These are phyloP conservation scores for Kurtzmaniella fragi DNA, from an alignment of 805 yeast genomes.

Conservation along the genomic window DNA sequence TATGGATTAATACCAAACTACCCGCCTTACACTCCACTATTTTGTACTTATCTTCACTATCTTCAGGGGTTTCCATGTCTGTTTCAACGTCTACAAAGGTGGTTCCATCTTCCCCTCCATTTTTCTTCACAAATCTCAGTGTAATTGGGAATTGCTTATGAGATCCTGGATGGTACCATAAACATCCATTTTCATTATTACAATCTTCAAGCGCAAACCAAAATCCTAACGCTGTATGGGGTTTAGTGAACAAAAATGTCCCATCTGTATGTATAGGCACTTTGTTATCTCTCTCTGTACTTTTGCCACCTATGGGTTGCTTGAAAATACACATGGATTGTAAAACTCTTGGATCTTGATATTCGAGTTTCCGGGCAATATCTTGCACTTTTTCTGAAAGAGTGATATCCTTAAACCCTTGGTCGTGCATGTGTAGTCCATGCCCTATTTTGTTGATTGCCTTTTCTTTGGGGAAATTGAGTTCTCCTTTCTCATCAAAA, in stretches of 20 bases:
- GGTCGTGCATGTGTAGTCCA: constrained; percentile 58
- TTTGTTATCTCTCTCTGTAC: constrained; percentile 37
- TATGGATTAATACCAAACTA: constrained; percentile 64
- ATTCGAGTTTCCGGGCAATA: constrained; percentile 50
- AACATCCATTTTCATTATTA: constrained; percentile 60
- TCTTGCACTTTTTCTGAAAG: constrained; percentile 44
- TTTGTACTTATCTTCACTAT: constrained; percentile 39
- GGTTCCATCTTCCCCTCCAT: constrained; percentile 49
- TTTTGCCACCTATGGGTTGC: constrained; percentile 28
- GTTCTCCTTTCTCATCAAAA: constrained; percentile 46
- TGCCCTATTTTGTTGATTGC: constrained; percentile 80
- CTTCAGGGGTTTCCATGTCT: constrained; percentile 12
- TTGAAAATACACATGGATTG: constrained; percentile 80
- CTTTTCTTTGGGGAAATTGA: constrained; percentile 46
- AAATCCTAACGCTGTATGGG: constrained; percentile 69
- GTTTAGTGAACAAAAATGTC: constrained; percentile 65
- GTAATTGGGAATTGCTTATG: constrained; percentile 54
- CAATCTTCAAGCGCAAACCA: constrained; percentile 83
- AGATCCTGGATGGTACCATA: constrained; percentile 65
- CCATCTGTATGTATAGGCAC: constrained; percentile 81
- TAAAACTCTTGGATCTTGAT: constrained; percentile 62
- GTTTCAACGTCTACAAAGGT: constrained; percentile 42
- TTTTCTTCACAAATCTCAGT: constrained; percentile 58
- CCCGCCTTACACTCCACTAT: constrained; percentile 66
- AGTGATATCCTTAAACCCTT: constrained; percentile 46